These are phyloP conservation scores for Mallotus repandus DNA, from an alignment of 441 rosid genomes.

Conservation along the genomic window DNA sequence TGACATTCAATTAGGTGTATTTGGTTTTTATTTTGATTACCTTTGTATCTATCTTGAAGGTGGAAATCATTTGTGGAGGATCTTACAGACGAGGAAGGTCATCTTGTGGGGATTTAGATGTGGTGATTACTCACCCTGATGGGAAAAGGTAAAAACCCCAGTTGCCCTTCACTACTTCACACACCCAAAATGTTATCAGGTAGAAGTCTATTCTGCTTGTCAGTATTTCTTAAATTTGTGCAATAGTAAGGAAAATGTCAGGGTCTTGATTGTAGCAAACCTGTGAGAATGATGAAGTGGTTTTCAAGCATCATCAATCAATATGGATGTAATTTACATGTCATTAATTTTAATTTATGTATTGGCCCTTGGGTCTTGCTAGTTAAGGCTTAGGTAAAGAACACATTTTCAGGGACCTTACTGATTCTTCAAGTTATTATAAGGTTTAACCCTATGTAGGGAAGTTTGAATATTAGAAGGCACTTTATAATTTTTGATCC, in stretches of 20 bases:
- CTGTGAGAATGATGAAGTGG: not conserved
- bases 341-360: not conserved
- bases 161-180: not conserved
- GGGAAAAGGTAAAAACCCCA: slow-evolving; percentile 58
- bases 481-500: too few species aligned
- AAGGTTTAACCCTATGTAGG: not conserved
- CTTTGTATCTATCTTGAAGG: slow-evolving; percentile 44
- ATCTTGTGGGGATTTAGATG: slow-evolving; percentile 89
- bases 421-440: too few species aligned
- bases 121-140: slow-evolving; percentile 86
- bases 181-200: not conserved
- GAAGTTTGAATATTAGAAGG: not conserved
- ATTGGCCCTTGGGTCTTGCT: not conserved
- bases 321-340: not conserved
- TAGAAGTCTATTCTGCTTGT: not conserved
- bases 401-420: slow-evolving; percentile 2
- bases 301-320: not conserved
- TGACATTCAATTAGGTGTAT: slow-evolving; percentile 4
- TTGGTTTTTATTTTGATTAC: not conserved
- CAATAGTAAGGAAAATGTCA: not conserved
- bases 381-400: not conserved
- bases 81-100: slow-evolving; percentile 96
- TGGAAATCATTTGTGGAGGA: slow-evolving; percentile 79
- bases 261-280: not conserved
- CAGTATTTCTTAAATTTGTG: not conserved